phyloP scores from a whole-genome alignment of 2,329 filamentous ascomycete genomes.

The Seiridium unicorne region DNA sequence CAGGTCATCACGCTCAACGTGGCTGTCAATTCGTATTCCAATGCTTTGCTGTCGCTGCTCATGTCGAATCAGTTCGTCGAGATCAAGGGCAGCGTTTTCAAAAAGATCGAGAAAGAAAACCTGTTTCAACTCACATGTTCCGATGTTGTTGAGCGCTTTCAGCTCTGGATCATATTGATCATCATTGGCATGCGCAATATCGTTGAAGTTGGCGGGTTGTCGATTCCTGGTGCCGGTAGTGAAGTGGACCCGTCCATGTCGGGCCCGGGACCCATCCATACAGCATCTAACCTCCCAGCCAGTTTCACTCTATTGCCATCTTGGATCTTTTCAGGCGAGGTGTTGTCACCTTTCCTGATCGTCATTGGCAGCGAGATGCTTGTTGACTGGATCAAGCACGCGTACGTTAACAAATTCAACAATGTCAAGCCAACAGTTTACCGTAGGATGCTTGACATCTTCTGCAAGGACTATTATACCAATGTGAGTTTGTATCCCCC shows the following conservation, averaged over 20 bases:
- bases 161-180: conserved; percentile 94
- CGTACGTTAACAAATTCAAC: conserved; percentile 98
- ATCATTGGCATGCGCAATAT: conserved; percentile 97
- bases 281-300: conserved; percentile 76
- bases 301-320: conserved; percentile 88
- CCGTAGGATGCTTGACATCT: conserved; percentile 82
- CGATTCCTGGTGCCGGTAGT: conserved; percentile 53
- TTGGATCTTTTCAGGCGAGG: conserved; percentile 75
- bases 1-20: conserved; percentile 98
- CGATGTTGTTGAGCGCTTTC: conserved; percentile 94
- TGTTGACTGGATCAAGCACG: conserved; percentile 95
- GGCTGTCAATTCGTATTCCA: conserved; percentile 97
- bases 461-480: conserved; percentile 97
- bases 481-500: conserved; percentile 57
- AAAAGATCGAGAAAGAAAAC: conserved; percentile 98
- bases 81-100: conserved; percentile 98
- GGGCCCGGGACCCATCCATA: conserved; percentile 59
- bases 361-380: conserved; percentile 96
- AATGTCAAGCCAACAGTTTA: conserved; percentile 92
- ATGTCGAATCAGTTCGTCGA: conserved; percentile 99
- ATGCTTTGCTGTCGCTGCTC: conserved; percentile 85
- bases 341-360: conserved; percentile 88
- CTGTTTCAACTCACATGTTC: conserved; percentile 95
- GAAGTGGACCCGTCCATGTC: conserved; percentile 46
- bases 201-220: conserved; percentile 88